These are phyloP conservation scores for Begonia peltatifolia DNA, from an alignment of 306 rosid species.

Conservation along the genomic window DNA sequence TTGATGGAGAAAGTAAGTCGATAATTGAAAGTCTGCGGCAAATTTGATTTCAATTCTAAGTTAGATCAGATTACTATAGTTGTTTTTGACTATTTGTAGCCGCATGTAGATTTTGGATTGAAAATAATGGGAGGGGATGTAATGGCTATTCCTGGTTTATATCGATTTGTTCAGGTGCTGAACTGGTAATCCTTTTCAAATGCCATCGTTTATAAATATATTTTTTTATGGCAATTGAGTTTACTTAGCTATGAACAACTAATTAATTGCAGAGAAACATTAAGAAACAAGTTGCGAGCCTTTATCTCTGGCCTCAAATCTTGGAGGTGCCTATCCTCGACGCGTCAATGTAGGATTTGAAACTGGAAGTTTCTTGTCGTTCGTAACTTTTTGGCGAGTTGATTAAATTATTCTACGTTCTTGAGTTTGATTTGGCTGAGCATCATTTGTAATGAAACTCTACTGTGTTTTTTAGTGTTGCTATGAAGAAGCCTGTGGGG, in stretches of 20 bases:
- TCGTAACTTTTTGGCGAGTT: too few relatives aligned
- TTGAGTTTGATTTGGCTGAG: too few relatives aligned
- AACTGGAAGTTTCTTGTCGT: too few relatives aligned
- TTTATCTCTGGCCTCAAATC: constrained; percentile 82
- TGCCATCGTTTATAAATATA: background rate
- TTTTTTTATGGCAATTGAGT: constrained; percentile 3
- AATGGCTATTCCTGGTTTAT: constrained; percentile 85
- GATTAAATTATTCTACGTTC: too few relatives aligned
- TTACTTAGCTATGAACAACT: background rate
- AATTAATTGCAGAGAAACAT: constrained; percentile 37
- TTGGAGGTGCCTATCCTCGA: constrained; percentile 67
- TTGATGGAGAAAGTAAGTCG: constrained; percentile 76
- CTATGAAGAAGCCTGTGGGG: constrained; percentile 77
- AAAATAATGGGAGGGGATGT: constrained; percentile 74
- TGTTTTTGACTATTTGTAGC: constrained; percentile 33
- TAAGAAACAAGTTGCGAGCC: constrained; percentile 57
- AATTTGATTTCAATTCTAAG: background rate
- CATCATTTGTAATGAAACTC: too few relatives aligned
- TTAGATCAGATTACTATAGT: constrained; percentile 1
- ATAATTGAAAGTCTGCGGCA: background rate
- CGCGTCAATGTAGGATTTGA: constrained; percentile 43
- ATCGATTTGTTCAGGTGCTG: constrained; percentile 73
- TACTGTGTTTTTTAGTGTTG: constrained; percentile 23
- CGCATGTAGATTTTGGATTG: constrained; percentile 79
- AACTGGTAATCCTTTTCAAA: constrained; percentile 20